A percentile compares a stretch with the other conserved stretches of the same genome.
Evolutionary conservation across 129 eudicot genomes (phyloP).

Genomic region (Escallonia rubra): DNA sequence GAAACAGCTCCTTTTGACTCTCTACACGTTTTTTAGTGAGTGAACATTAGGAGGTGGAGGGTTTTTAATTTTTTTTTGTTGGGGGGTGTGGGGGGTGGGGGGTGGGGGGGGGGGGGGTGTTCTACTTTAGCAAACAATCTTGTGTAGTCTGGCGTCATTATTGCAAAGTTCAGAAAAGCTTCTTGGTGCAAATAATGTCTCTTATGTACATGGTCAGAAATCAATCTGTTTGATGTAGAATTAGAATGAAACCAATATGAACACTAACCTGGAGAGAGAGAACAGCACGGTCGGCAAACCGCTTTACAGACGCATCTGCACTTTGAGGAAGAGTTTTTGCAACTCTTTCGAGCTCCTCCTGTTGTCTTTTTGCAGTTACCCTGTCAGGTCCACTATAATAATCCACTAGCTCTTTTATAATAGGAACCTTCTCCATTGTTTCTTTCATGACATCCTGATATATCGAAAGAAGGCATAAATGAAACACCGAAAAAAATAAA

Average conservation of each 20-base stretch:
- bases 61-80: too few relatives aligned
- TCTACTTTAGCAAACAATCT: too few relatives aligned
- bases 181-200: neutral
- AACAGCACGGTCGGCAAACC: slow-evolving; percentile 76
- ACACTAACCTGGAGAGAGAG: slow-evolving; percentile 75
- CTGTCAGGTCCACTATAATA: slow-evolving; percentile 75
- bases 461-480: too few relatives aligned
- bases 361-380: slow-evolving; percentile 80
- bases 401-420: slow-evolving; percentile 71
- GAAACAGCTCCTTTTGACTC: too few relatives aligned
- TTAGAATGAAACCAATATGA: neutral
- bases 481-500: neutral
- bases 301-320: slow-evolving; percentile 59
- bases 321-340: slow-evolving; percentile 83
- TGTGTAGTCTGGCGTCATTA: too few relatives aligned
- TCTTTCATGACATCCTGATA: slow-evolving; percentile 66
- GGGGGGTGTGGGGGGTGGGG: neutral
- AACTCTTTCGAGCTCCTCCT: slow-evolving; percentile 79
- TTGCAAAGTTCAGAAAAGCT: neutral
- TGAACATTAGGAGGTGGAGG: too few relatives aligned
- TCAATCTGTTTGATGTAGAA: neutral
- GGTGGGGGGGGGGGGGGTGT: neutral
- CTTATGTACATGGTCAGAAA: neutral
- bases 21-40: too few relatives aligned
- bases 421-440: slow-evolving; percentile 70